Conservation (phyloP, 257 asterid genomes). For the Fraxinus cuspidata region DNA sequence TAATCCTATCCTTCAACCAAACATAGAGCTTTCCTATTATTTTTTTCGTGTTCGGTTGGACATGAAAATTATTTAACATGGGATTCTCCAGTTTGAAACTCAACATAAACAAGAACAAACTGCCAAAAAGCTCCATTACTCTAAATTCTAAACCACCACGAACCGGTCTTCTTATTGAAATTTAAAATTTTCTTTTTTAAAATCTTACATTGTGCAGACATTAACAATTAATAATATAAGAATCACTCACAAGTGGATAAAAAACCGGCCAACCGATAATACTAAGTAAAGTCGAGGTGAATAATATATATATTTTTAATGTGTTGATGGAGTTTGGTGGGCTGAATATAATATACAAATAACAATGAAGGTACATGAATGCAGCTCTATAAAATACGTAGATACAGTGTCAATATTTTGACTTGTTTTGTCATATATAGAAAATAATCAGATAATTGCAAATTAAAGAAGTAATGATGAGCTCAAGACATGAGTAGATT, state of each 20-base stretch:
- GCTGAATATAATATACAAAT: too few relatives aligned
- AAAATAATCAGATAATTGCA: too few relatives aligned
- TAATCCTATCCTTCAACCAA: too few relatives aligned
- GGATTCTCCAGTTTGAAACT: too few relatives aligned
- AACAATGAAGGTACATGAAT: conserved; percentile 17
- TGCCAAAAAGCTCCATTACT: too few relatives aligned
- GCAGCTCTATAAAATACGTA: conserved; percentile 18
- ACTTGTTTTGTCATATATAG: conserved; percentile 6
- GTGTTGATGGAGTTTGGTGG: too few relatives aligned
- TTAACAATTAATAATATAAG: neutral
- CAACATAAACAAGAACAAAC: too few relatives aligned
- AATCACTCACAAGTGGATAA: neutral
- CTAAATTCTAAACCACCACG: neutral
- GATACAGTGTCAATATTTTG: conserved; percentile 12
- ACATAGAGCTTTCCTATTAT: too few relatives aligned
- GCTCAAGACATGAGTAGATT: conserved; percentile 9
- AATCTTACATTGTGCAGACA: too few relatives aligned
- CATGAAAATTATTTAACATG: neutral
- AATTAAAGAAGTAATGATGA: neutral
- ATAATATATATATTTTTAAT: too few relatives aligned
- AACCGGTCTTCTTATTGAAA: too few relatives aligned
- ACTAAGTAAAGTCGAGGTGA: neutral
- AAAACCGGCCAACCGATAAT: neutral
- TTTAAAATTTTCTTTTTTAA: too few relatives aligned
- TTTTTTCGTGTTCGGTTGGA: neutral